Percentiles rank a stretch among this genome's conserved stretches.
These are phyloP conservation scores for Eucalyptus erythrocorys DNA, from an alignment of 345 rosid genomes.

Conservation along the genomic window DNA sequence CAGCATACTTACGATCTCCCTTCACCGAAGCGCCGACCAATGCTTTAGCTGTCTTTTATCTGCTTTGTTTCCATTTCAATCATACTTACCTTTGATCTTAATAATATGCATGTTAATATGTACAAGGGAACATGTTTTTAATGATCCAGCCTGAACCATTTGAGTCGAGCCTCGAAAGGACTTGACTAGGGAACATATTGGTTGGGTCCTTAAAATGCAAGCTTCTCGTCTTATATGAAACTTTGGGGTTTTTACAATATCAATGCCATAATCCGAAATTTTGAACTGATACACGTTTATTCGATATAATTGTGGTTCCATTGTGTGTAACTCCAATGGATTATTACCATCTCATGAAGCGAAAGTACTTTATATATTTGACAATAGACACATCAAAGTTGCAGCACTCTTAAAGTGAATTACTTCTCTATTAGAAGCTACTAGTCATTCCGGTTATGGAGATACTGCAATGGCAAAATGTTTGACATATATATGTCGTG, in stretches of 20 bases:
- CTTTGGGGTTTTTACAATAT: not conserved
- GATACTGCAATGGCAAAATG: not conserved
- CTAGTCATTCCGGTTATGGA: not conserved
- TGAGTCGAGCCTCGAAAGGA: not conserved
- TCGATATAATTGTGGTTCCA: not conserved
- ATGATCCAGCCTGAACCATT: not conserved
- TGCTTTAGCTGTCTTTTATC: not conserved
- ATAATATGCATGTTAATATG: not conserved
- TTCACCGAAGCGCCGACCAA: not conserved
- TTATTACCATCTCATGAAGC: not conserved
- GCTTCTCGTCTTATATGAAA: not conserved
- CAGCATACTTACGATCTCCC: not conserved
- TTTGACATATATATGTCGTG: not conserved
- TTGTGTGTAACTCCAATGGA: not conserved
- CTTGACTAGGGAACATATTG: not conserved
- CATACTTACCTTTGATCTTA: not conserved
- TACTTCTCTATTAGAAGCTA: not conserved
- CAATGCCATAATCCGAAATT: not conserved
- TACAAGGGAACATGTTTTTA: not conserved
- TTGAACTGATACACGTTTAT: not conserved
- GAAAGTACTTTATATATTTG: not conserved
- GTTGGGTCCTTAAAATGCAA: not conserved
- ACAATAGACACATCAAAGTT: not conserved
- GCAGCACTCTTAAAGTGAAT: not conserved
- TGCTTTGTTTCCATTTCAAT: not conserved